Conservation (phyloP, 2,329 filamentous ascomycete species). For the Fusarium xyrophilum region DNA sequence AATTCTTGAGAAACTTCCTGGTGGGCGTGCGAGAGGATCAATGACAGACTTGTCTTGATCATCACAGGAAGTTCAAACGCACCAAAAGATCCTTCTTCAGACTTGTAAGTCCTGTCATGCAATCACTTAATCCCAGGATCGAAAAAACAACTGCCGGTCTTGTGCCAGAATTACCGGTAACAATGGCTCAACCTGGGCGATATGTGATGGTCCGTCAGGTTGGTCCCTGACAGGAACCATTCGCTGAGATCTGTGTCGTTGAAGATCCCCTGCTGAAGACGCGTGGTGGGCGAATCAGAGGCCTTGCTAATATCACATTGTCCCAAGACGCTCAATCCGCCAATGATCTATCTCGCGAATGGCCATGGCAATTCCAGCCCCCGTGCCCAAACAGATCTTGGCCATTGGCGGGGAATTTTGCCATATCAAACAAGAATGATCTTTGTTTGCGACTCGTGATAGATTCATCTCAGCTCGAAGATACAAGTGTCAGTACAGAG, state of each 20-base stretch:
- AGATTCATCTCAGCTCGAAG: neutral
- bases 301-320: slow-evolving; percentile 39
- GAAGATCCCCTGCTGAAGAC: slow-evolving; percentile 17
- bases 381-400: slow-evolving; percentile 31
- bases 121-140: slow-evolving; percentile 22
- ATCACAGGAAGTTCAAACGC: neutral
- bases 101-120: neutral
- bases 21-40: neutral
- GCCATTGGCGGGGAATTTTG: slow-evolving; percentile 31
- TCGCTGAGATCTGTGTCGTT: slow-evolving; percentile 25
- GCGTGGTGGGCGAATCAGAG: slow-evolving; percentile 33
- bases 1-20: neutral
- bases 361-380: slow-evolving; percentile 28
- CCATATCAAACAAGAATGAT: slow-evolving; percentile 3
- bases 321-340: slow-evolving; percentile 26
- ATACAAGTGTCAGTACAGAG: neutral
- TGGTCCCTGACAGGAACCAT: slow-evolving; percentile 4
- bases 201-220: slow-evolving; percentile 9
- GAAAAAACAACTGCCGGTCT: neutral
- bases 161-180: neutral
- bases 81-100: neutral
- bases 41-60: neutral
- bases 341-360: slow-evolving; percentile 30
- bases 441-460: slow-evolving; percentile 8
- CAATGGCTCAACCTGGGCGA: slow-evolving; percentile 16